Percentiles rank a stretch among this genome's conserved stretches.
Conservation (phyloP, 345 rosid species). For the Aquilaria malaccensis region DNA sequence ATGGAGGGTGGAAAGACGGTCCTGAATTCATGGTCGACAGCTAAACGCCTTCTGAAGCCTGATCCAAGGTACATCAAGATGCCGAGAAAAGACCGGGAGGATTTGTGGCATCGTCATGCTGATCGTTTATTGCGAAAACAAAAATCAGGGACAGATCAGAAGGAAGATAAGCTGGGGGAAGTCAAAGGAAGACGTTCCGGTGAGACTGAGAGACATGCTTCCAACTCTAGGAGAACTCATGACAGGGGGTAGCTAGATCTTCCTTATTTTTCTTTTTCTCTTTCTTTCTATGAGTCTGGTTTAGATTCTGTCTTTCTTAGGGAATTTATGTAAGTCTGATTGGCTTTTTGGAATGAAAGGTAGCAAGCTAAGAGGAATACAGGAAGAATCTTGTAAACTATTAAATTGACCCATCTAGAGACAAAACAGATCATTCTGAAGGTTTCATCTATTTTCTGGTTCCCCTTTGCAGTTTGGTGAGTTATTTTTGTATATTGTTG, state of each 20-base stretch:
- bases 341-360: too few species aligned
- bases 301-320: too few species aligned
- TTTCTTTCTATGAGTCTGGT: too few species aligned
- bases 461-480: too few species aligned
- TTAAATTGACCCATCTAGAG: too few species aligned
- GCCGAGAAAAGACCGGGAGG: slow-evolving; percentile 83
- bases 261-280: too few species aligned
- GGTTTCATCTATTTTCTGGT: too few species aligned
- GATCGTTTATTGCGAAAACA: slow-evolving; percentile 60
- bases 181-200: slow-evolving; percentile 36
- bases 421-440: too few species aligned
- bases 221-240: slow-evolving; percentile 41
- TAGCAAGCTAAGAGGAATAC: too few species aligned
- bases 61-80: slow-evolving; percentile 78
- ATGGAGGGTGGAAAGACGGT: slow-evolving; percentile 70
- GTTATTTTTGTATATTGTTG: too few species aligned
- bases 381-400: too few species aligned
- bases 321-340: too few species aligned
- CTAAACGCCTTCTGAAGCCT: slow-evolving; percentile 64
- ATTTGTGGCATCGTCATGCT: slow-evolving; percentile 62
- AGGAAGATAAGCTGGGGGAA: slow-evolving; percentile 40
- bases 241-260: slow-evolving; percentile 27
- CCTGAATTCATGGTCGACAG: slow-evolving; percentile 89
- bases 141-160: slow-evolving; percentile 31
- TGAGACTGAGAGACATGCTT: slow-evolving; percentile 28